phyloP scores from a whole-genome alignment of 176 grass and related monocot genomes.

The Avena insularis region DNA sequence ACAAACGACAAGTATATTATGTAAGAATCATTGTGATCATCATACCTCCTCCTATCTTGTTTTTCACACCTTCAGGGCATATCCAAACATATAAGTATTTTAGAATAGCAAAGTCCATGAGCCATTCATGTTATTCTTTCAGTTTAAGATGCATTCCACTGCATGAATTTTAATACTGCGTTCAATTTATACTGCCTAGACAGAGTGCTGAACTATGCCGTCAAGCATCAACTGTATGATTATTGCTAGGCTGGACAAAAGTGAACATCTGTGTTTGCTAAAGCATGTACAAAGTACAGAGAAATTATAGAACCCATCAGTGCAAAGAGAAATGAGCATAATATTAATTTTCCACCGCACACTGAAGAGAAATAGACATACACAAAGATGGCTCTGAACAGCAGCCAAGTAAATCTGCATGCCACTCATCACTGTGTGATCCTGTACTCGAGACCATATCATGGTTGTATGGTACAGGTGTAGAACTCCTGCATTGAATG shows the following conservation, averaged over 20 bases:
- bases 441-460: constrained; percentile 56
- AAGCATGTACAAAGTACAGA: constrained; percentile 1
- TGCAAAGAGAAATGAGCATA: not conserved
- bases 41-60: not conserved
- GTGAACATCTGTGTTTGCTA: not conserved
- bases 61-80: not conserved
- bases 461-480: constrained; percentile 58
- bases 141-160: constrained; percentile 2
- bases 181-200: not conserved
- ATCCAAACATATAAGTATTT: not conserved
- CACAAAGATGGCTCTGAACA: constrained; percentile 96
- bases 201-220: not conserved
- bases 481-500: constrained; percentile 61
- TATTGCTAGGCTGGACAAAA: not conserved
- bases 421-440: constrained; percentile 70
- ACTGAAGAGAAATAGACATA: constrained; percentile 58
- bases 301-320: not conserved
- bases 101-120: not conserved
- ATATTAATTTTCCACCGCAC: not conserved
- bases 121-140: constrained; percentile 3
- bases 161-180: not conserved
- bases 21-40: constrained; percentile 27
- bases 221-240: constrained; percentile 1
- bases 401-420: constrained; percentile 98
- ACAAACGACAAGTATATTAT: constrained; percentile 14